A percentile compares a stretch with the other conserved stretches of the same genome.
phyloP scores from a whole-genome alignment of 495 filamentous ascomycete genomes.

The Hypoxylon crocopeplum region DNA sequence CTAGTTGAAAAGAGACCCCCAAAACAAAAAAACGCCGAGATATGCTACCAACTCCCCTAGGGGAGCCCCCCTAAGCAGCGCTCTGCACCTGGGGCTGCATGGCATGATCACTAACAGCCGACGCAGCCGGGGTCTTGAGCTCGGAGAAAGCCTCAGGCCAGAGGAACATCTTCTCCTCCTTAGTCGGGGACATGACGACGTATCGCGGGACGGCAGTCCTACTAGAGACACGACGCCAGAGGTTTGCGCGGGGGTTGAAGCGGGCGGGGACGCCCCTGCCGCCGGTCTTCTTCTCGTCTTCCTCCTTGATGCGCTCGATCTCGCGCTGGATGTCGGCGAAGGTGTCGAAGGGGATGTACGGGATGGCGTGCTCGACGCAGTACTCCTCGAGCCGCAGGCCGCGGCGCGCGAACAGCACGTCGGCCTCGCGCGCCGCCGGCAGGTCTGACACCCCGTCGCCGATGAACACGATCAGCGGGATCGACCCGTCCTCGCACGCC shows the following conservation, averaged over 20 bases:
- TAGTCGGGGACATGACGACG: conserved; percentile 61
- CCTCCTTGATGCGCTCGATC: conserved; percentile 63
- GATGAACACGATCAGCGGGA: conserved; percentile 77
- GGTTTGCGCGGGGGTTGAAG: conserved; percentile 75
- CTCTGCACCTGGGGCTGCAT: conserved; percentile 3
- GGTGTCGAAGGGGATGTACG: conserved; percentile 70
- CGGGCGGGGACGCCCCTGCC: conserved; percentile 66
- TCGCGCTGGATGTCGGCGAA: conserved; percentile 73
- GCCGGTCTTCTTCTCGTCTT: conserved; percentile 69
- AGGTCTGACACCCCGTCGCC: conserved; percentile 81
- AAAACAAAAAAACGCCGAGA: conserved; percentile 9
- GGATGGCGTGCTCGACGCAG: conserved; percentile 68
- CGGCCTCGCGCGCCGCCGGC: conserved; percentile 73
- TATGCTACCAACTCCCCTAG: conserved; percentile 1
- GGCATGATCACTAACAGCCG: no score
- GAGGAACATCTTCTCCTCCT: conserved; percentile 70
- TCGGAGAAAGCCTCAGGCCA: conserved; percentile 70
- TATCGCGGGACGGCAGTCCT: conserved; percentile 60
- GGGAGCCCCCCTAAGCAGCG: neutral
- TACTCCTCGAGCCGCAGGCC: conserved; percentile 75
- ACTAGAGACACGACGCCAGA: conserved; percentile 72
- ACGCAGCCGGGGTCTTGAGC: no score
- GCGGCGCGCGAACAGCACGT: conserved; percentile 75
- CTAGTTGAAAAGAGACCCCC: neutral
- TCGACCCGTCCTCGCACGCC: conserved; percentile 63